Percentiles rank a stretch among this genome's conserved stretches.
Conservation (phyloP, 2,329 filamentous ascomycete species). For the Sporothrix globosa region DNA sequence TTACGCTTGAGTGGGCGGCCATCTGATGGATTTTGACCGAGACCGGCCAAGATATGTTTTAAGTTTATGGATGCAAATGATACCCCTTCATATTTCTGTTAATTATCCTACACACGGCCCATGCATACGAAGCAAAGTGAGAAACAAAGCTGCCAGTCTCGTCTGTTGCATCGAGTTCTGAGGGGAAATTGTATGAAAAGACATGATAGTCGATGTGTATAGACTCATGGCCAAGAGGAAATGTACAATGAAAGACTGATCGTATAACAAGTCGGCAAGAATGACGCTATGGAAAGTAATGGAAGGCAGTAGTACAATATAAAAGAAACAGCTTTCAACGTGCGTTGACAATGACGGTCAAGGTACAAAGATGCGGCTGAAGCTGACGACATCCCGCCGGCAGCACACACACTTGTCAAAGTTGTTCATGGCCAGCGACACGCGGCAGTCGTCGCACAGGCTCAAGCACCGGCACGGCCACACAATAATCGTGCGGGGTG, state of each 20-base stretch:
- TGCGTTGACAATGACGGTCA: slow-evolving; percentile 41
- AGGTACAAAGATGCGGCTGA: slow-evolving; percentile 89
- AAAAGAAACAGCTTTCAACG: not conserved
- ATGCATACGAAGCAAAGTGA: not conserved
- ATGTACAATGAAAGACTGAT: slow-evolving; percentile 2
- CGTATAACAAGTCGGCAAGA: not conserved
- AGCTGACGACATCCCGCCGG: slow-evolving; percentile 82
- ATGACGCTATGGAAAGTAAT: slow-evolving; percentile 11
- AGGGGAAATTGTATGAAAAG: not conserved
- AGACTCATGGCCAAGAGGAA: not conserved
- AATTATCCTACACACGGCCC: no score
- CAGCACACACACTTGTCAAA: slow-evolving; percentile 97
- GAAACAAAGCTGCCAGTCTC: not conserved
- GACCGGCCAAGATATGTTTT: slow-evolving; percentile 10
- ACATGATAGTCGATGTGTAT: not conserved
- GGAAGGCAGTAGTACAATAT: not conserved
- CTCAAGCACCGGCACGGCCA: slow-evolving; percentile 97
- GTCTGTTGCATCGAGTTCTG: not conserved
- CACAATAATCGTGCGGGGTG: slow-evolving; percentile 84
- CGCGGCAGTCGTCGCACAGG: slow-evolving; percentile 91
- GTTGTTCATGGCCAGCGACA: slow-evolving; percentile 94
- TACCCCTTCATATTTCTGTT: no score
- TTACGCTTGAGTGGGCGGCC: slow-evolving; percentile 91
- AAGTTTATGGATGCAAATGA: not conserved
- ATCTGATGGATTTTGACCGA: slow-evolving; percentile 58